Conservation (phyloP, 2,329 filamentous ascomycete species). For the Chaetoscypha palmicola region DNA sequence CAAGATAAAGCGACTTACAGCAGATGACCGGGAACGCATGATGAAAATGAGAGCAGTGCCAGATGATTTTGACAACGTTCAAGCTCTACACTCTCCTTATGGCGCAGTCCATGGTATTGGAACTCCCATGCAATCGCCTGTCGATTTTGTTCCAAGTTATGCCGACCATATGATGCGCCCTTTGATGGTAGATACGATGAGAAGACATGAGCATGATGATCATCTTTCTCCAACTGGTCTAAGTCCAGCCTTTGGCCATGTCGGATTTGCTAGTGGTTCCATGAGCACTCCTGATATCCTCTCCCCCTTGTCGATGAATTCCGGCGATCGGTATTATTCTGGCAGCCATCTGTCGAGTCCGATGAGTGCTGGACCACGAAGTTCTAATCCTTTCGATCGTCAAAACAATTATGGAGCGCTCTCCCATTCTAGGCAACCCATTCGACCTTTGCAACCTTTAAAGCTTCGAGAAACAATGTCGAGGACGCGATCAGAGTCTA, state of each 20-base stretch:
- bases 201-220: constrained; percentile 55
- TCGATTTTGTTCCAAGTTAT: constrained; percentile 39
- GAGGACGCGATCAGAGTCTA: constrained; percentile 48
- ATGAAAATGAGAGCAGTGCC: constrained; percentile 66
- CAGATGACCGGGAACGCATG: constrained; percentile 64
- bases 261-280: constrained; percentile 51
- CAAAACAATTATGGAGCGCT: constrained; percentile 43
- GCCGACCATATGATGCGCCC: constrained; percentile 52
- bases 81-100: constrained; percentile 61
- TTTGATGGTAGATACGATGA: constrained; percentile 60
- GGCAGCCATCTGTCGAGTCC: constrained; percentile 41
- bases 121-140: constrained; percentile 30
- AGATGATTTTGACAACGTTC: constrained; percentile 63
- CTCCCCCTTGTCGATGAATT: constrained; percentile 49
- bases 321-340: constrained; percentile 48
- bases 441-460: constrained; percentile 50
- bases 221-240: constrained; percentile 61
- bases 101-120: constrained; percentile 41
- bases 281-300: constrained; percentile 48
- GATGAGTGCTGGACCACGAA: constrained; percentile 41
- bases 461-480: constrained; percentile 51
- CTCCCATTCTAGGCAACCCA: constrained; percentile 37
- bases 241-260: constrained; percentile 59
- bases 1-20: constrained; percentile 64
- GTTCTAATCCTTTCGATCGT: constrained; percentile 46